Percentiles rank a stretch among this genome's conserved stretches.
Evolutionary conservation across 2,329 filamentous ascomycete species (phyloP).

Genomic region (Aspergillus ustus): DNA sequence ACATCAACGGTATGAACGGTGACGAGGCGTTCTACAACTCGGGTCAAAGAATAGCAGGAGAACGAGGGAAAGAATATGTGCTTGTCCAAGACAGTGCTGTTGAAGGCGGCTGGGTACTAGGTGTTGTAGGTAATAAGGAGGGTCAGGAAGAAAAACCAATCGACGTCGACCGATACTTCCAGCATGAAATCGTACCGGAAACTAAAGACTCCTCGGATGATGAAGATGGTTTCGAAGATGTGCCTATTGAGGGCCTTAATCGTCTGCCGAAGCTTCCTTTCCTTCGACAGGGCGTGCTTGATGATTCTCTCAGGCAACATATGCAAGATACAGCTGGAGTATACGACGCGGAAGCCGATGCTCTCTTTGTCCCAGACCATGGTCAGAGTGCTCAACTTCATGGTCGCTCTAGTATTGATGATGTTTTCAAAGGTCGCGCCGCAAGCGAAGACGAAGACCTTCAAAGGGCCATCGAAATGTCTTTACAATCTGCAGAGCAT

Average conservation of each 20-base stretch:
- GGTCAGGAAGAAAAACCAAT: slow-evolving; percentile 87
- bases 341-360: slow-evolving; percentile 48
- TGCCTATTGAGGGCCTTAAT: slow-evolving; percentile 88
- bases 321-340: slow-evolving; percentile 35
- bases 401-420: slow-evolving; percentile 48
- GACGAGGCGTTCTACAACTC: slow-evolving; percentile 71
- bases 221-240: slow-evolving; percentile 85
- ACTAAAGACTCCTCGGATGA: slow-evolving; percentile 68
- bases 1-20: slow-evolving; percentile 85
- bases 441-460: slow-evolving; percentile 72
- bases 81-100: slow-evolving; percentile 93
- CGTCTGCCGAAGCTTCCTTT: slow-evolving; percentile 69
- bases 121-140: slow-evolving; percentile 84
- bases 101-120: slow-evolving; percentile 93
- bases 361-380: slow-evolving; percentile 60
- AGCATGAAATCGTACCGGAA: slow-evolving; percentile 54
- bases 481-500: slow-evolving; percentile 58
- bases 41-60: slow-evolving; percentile 62
- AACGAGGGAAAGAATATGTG: slow-evolving; percentile 91
- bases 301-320: slow-evolving; percentile 40
- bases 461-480: slow-evolving; percentile 81
- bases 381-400: slow-evolving; percentile 37
- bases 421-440: slow-evolving; percentile 60
- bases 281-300: slow-evolving; percentile 42
- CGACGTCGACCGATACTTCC: slow-evolving; percentile 74